Evolutionary conservation across 1,284 basidiomycete species (phyloP), one percentile per base, ranked within the genome.

Genomic region (Moesziomyces aphidis): DNA sequence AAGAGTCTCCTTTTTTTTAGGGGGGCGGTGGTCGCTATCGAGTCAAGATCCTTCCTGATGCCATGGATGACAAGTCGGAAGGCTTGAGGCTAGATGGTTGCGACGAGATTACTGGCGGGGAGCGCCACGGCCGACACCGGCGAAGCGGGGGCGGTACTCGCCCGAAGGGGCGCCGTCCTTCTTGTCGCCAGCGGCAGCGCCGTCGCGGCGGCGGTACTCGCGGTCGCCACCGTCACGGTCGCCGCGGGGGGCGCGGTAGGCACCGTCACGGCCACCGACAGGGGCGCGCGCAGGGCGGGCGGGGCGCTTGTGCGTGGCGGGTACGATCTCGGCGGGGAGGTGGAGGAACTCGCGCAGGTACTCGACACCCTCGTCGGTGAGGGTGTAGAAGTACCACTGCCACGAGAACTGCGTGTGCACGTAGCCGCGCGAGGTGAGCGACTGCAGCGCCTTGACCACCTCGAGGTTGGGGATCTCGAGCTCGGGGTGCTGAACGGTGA

Each of bases 361-460:
- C 72, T 83, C 81, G 31, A 84, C 79, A 71, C 83, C 83, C 75
- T 84, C 83, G 67, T 82, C 75, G 51, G 81, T 84, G 62, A 84
- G 78, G 48, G 81, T 78, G 78, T 84, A 84, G 77, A 79, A 86
- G 84, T 85, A 86, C 84, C 83, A 86, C 77, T 86, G 85, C 86
- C 86, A 86, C 70, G 84, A 85, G 85, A 86, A 87, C 86, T 95
- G 95, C 79, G 96, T 98, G 91, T 98, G 97, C 87, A 99, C 94
- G 87, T 89, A 92, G 76, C 95, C 94, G 87, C 90, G 92, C 70
- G 95, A 97, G 85, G 93, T 98, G 82, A 99, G 89, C 87, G 93
- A 95, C 87, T 99, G 96, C 89, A 96, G 91, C 73, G 94, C 94
- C 90, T 99, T 99, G 90, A 99, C 97, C 83, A 99, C 97, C 86